Base-by-base conservation (phyloP, 2,329 filamentous ascomycete genomes). In the Ophiocordyceps camponoti-saundersi region DNA sequence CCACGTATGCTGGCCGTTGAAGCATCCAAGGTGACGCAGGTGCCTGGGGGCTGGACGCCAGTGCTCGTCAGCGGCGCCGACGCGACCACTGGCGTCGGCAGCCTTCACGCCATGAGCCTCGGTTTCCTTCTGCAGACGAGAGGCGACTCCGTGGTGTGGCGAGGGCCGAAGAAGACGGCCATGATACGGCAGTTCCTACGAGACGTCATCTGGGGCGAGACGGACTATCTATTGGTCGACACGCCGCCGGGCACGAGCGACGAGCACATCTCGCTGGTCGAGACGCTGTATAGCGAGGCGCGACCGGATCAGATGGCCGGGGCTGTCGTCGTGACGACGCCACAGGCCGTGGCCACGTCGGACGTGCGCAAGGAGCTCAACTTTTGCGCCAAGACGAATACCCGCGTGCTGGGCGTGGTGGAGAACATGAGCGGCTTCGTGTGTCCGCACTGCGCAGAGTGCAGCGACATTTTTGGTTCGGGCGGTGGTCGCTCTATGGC, bases 141-240 rank as follows among this genome's bases (percentile, higher is more conserved):
- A 55, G 85, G 85, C 51, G 88, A 95, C 56, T 90, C 92, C 0
- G 89, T 98, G 0, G 92, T 98, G 39, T 98, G 92, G 92, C 79
- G 92, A 46, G 92, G 92, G 0, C 92, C 92, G 2, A 98, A 98
- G 67, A 98, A 98, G 69, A 98, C 92, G 5, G 92, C 92, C 45
- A 98, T 98, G 92, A 87, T 98, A 49, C 80, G 89, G 40, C 92
- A 98, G 62, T 98, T 98, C 60, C 71, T 98, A 26, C 83, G 85
- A 1, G 89, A 95, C 58, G 89, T 95, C 5, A 72, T 86, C 29
- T 96, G 92, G 92, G 75, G 78, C 47, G 75, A 81, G 22, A 77
- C 86, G n/a, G 90, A 96, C 61, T 96, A 86, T 59, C 72, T 98
- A 0, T 75, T 98, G 49, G 86, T 98, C 58, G 92, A 98, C 63